Evolutionary conservation across 2,329 filamentous ascomycete genomes (phyloP), one percentile per base, ranked within the genome.

Genomic region (Ceratocystis lukuohia): DNA sequence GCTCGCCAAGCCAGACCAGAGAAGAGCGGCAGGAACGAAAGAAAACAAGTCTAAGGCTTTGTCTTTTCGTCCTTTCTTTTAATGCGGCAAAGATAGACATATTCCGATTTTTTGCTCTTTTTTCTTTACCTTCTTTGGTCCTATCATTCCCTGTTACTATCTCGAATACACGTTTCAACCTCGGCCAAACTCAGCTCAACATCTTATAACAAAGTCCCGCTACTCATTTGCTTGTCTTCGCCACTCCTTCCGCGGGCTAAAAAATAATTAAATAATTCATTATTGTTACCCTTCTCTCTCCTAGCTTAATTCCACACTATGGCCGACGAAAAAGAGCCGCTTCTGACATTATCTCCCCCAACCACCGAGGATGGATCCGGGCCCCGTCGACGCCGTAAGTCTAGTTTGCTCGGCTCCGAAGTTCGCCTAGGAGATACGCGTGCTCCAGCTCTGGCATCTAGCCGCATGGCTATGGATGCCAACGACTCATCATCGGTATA

Each of bases 351-450:
- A 15, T 50, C 46, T 17, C 30, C 46, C 17, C 44, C 62, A 10
- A 62, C 59, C 12, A 28, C 45, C 28, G 66, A 68, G 25, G 63
- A 44, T 28, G 53, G 33, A 70, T 74, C 73, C 67, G 71, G 72
- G 61, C 72, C 76, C 59, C 79, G 79, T 70, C 78, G 80, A 66
- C 77, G 80, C 70, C 79, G 82, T 69, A 83, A 83, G 76, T 83
- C 81, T 68, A 84, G 81, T 74, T 78, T 77, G 44, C 75, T 84
- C 50, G 80, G 80, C 69, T 76, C 76, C 68, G 80, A 83, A 65
- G 78, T 83, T 68, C 79, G 78, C 62, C 78, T 79, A 57, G 82
- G 81, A 69, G 82, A 84, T 70, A 84, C 80, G 28, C 81, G 81
- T 68, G 80, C 79, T 46, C 81, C 81, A 20, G 80, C 80, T 64